Conservation (phyloP, 2,329 filamentous ascomycete species). For the Scedosporium minutisporum region DNA sequence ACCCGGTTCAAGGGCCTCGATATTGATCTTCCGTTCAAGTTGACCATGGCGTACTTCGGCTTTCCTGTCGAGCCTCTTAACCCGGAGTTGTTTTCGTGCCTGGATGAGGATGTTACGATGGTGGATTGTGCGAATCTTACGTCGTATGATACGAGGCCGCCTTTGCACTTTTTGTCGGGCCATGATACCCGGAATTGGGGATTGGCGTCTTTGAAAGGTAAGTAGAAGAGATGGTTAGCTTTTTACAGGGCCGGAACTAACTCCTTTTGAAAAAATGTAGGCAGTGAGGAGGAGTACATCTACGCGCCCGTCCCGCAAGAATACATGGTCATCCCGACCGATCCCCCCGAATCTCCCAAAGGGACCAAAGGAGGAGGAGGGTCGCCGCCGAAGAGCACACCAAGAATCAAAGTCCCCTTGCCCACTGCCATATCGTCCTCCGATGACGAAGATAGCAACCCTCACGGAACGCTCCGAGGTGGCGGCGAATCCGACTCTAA, state of each 20-base stretch:
- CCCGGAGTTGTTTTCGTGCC: conserved; percentile 10
- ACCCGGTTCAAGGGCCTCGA: conserved; percentile 19
- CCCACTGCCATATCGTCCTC: too few species aligned
- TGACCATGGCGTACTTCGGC: conserved; percentile 38
- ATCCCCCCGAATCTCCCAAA: background rate
- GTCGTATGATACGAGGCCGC: conserved; percentile 15
- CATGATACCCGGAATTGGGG: conserved; percentile 21
- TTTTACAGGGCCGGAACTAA: background rate
- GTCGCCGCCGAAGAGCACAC: background rate
- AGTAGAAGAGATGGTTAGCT: background rate
- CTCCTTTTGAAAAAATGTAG: background rate
- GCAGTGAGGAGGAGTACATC: background rate
- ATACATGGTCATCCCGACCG: background rate
- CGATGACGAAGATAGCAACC: too few species aligned
- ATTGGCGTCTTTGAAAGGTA: conserved; percentile 14
- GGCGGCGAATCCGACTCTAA: background rate
- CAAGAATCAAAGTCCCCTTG: background rate
- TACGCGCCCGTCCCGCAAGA: background rate
- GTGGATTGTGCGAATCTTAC: conserved; percentile 12
- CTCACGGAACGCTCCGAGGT: background rate
- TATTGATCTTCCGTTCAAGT: conserved; percentile 26
- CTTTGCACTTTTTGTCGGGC: conserved; percentile 22
- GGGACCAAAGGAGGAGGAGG: too few species aligned
- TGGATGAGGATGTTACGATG: conserved; percentile 16
- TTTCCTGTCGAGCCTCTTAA: conserved; percentile 31